These are phyloP conservation scores for Podaxis rugospora DNA, from an alignment of 768 basidiomycete genomes.

Conservation along the genomic window DNA sequence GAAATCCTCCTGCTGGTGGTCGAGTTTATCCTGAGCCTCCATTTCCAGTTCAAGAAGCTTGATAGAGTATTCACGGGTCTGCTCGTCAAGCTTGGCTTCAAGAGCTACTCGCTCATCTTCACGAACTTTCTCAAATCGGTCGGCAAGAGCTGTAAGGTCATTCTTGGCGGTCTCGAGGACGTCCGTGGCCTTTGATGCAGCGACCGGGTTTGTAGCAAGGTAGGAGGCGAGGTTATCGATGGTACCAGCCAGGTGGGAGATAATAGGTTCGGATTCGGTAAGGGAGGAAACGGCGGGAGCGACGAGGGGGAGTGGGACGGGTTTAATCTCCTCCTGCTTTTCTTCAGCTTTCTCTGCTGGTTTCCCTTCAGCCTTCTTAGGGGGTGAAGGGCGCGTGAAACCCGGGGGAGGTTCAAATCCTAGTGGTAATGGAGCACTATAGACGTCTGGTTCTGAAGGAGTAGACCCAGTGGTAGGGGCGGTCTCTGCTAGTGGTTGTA, in stretches of 20 bases:
- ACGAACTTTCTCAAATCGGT: slow-evolving; percentile 73
- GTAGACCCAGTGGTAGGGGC: slow-evolving; percentile 22
- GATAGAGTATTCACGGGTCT: slow-evolving; percentile 77
- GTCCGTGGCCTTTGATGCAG: slow-evolving; percentile 61
- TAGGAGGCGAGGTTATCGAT: slow-evolving; percentile 90
- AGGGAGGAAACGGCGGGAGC: slow-evolving; percentile 77
- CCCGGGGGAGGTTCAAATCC: slow-evolving; percentile 95
- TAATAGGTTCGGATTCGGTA: slow-evolving; percentile 80
- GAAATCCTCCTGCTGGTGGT: slow-evolving; percentile 83
- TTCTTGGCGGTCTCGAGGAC: slow-evolving; percentile 77
- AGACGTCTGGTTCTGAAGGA: slow-evolving; percentile 41
- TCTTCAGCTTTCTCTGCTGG: slow-evolving; percentile 9
- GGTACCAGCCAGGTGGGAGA: slow-evolving; percentile 85
- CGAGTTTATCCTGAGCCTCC: slow-evolving; percentile 81
- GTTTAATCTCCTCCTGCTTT: slow-evolving; percentile 18
- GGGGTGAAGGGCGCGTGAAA: slow-evolving; percentile 58
- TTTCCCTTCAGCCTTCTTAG: slow-evolving; percentile 29
- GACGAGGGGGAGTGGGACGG: slow-evolving; percentile 60
- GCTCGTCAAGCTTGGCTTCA: slow-evolving; percentile 66
- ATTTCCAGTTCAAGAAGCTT: slow-evolving; percentile 82
- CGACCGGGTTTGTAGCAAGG: slow-evolving; percentile 68
- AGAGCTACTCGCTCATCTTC: slow-evolving; percentile 73
- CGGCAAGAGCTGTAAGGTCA: slow-evolving; percentile 75
- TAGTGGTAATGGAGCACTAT: slow-evolving; percentile 75
- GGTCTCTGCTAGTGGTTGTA: slow-evolving; percentile 9